phyloP scores from a whole-genome alignment of 2,329 filamentous ascomycete species.

The Cercospora brassicicola region DNA sequence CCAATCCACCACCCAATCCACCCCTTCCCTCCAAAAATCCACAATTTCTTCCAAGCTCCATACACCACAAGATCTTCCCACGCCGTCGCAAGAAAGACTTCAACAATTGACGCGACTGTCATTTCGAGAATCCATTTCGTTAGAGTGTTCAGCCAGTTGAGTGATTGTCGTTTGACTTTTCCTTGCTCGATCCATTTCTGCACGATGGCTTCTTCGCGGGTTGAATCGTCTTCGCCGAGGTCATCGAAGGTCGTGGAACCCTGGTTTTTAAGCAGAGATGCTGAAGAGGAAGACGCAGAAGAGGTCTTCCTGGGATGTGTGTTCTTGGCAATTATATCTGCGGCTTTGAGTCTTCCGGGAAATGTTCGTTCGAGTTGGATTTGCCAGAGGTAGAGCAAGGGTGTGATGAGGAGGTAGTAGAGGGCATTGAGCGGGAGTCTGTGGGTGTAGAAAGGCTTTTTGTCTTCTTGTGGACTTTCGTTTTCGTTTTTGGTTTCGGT shows the following conservation, averaged over 20 bases:
- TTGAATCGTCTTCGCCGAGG: neutral
- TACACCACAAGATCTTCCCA: neutral
- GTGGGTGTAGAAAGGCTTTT: conserved; percentile 13
- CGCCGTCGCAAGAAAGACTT: neutral
- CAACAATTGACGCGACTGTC: conserved; percentile 7
- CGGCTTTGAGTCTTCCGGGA: conserved; percentile 7
- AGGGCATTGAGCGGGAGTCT: conserved; percentile 11
- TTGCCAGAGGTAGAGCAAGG: conserved; percentile 22
- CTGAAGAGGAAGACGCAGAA: neutral
- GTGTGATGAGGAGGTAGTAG: conserved; percentile 7
- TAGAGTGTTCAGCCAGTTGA: conserved; percentile 24
- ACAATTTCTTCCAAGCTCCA: neutral
- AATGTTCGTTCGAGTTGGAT: conserved; percentile 25
- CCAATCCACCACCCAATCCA: neutral
- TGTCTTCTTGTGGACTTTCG: neutral
- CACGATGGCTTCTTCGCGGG: conserved; percentile 19
- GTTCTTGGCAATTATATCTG: neutral
- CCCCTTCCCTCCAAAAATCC: neutral
- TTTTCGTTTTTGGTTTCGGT: neutral
- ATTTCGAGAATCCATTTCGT: conserved; percentile 23
- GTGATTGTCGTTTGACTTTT: conserved; percentile 18
- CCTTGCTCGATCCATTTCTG: conserved; percentile 25
- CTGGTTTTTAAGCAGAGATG: neutral
- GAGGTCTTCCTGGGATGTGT: neutral
- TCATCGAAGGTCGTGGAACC: neutral